Evolutionary conservation across 306 rosid genomes (phyloP).

Genomic region (barrel medic (Medicago truncatula)): MtrunA17r5.0-ANR NC_053045.1:49926501-49927000

Average conservation of each 20-base stretch:
- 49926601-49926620: conserved; percentile 95
- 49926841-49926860: conserved; percentile 66
- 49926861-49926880: conserved; percentile 59
- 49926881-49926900: conserved; percentile 81
- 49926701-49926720: conserved; percentile 69
- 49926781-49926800: background rate
- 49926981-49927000: background rate
- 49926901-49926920: conserved; percentile 94
- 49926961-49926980: conserved; percentile 57
- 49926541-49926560: conserved; percentile 63
- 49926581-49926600: conserved; percentile 89
- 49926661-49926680: conserved; percentile 62
- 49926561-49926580: conserved; percentile 63
- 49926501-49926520: conserved; percentile 68
- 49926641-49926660: conserved; percentile 49
- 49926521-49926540: conserved; percentile 59
- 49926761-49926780: background rate
- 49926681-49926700: conserved; percentile 60
- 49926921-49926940: conserved; percentile 92
- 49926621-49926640: conserved; percentile 92
- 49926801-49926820: background rate
- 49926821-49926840: conserved; percentile 82
- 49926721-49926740: background rate
- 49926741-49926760: too few relatives aligned
- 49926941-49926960: conserved; percentile 88